These are phyloP conservation scores for Paramecium tetraurelia DNA, from an alignment of 73 alveolate species.

Conservation along the genomic window DNA sequence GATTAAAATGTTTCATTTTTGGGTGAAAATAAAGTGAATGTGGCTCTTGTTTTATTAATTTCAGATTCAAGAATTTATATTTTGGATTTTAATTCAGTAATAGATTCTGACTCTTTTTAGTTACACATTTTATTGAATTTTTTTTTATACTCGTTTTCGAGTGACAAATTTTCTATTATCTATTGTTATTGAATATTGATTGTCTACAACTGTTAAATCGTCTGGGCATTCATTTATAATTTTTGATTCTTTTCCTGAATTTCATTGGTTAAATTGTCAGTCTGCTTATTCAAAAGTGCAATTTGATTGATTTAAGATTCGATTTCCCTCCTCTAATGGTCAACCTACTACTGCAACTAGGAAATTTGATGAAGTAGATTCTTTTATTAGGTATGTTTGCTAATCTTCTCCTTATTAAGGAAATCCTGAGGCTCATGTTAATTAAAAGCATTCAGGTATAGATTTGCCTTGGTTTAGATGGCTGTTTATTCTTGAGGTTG, in stretches of 20 bases:
- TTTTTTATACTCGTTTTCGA: neutral
- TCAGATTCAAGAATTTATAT: neutral
- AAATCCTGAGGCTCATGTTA: neutral
- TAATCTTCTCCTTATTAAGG: too few relatives aligned
- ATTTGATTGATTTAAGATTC: neutral
- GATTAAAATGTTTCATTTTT: neutral
- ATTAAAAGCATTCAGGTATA: neutral
- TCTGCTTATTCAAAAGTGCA: neutral
- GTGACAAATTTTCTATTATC: neutral
- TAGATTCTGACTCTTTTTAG: neutral
- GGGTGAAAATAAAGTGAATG: neutral
- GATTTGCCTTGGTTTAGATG: neutral
- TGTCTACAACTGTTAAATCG: neutral
- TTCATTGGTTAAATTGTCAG: neutral
- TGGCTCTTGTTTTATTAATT: neutral
- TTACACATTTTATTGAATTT: neutral
- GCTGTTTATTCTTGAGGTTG: neutral
- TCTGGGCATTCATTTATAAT: neutral
- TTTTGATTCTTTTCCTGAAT: neutral
- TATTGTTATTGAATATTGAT: neutral
- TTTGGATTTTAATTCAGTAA: constrained; percentile 12
- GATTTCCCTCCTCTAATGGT: neutral
- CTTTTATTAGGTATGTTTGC: neutral
- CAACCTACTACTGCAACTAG: neutral
- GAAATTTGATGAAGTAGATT: neutral